phyloP scores from a whole-genome alignment of 768 basidiomycete species.

The Pulveroboletus sp. region DNA sequence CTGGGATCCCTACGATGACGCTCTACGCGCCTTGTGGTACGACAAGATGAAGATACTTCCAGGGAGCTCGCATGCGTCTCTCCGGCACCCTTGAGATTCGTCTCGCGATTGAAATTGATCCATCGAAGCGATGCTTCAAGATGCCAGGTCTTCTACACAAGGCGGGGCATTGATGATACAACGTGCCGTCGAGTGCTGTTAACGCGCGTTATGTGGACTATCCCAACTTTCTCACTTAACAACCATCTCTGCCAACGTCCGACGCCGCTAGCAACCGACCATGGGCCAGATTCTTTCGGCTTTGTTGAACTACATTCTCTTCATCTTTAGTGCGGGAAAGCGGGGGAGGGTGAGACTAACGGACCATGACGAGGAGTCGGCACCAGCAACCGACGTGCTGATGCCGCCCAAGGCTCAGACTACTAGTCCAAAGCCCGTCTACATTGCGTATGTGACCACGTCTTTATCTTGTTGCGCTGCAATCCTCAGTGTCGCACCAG shows the following conservation, averaged over 20 bases:
- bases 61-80: neutral
- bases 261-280: constrained; percentile 8
- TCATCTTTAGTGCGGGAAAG: neutral
- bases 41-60: neutral
- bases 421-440: constrained; percentile 14
- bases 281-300: constrained; percentile 22
- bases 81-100: neutral
- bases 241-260: constrained; percentile 1
- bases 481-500: constrained; percentile 12
- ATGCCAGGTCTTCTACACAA: neutral
- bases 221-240: neutral
- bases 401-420: neutral
- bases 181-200: neutral
- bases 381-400: neutral
- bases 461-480: neutral
- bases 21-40: neutral
- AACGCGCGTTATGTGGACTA: constrained; percentile 7
- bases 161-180: neutral
- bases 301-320: neutral
- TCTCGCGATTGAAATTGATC: neutral
- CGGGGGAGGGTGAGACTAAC: constrained; percentile 11
- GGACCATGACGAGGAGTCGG: constrained; percentile 17
- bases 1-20: neutral
- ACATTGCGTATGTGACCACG: constrained; percentile 24
- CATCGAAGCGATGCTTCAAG: constrained; percentile 3